A percentile compares a stretch with the other conserved stretches of the same genome.
These are phyloP conservation scores for Spizellomyces punctatus DNA, from an alignment of 192 early-diverging fungal genomes.

Conservation along the genomic window DNA sequence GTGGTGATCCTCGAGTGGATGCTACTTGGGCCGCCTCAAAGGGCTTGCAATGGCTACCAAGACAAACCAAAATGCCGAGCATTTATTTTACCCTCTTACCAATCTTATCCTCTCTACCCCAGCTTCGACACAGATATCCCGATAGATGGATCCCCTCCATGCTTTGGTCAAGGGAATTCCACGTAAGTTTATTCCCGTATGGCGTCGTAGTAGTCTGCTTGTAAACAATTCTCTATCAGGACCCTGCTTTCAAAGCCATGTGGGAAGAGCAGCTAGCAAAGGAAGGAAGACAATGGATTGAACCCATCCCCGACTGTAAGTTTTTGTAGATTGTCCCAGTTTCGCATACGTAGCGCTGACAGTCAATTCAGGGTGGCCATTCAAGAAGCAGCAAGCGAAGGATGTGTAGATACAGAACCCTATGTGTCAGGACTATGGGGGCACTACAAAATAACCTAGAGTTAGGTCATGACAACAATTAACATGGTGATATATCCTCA, in stretches of 20 bases:
- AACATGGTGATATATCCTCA: too few species aligned
- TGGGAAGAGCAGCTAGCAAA: constrained; percentile 54
- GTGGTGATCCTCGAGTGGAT: too few species aligned
- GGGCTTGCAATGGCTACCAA: neutral
- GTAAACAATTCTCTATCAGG: constrained; percentile 24
- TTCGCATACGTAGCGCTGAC: neutral
- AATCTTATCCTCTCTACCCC: constrained; percentile 1
- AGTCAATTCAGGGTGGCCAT: constrained; percentile 27
- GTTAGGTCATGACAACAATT: too few species aligned
- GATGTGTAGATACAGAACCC: too few species aligned
- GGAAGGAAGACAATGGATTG: constrained; percentile 61
- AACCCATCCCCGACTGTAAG: constrained; percentile 51
- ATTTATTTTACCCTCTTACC: neutral
- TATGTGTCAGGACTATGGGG: too few species aligned
- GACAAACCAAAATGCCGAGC: neutral
- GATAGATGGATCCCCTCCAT: constrained; percentile 59
- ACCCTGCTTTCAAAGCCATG: constrained; percentile 44
- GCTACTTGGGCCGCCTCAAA: constrained; percentile 9
- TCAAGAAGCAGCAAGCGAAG: constrained; percentile 22
- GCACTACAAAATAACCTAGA: too few species aligned
- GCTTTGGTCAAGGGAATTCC: constrained; percentile 60
- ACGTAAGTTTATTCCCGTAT: constrained; percentile 34
- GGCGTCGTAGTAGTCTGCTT: neutral
- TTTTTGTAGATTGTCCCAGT: neutral
- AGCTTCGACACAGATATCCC: constrained; percentile 51